These are phyloP conservation scores for Fusarium sp. DNA, from an alignment of 2,329 filamentous ascomycete species.

Conservation along the genomic window DNA sequence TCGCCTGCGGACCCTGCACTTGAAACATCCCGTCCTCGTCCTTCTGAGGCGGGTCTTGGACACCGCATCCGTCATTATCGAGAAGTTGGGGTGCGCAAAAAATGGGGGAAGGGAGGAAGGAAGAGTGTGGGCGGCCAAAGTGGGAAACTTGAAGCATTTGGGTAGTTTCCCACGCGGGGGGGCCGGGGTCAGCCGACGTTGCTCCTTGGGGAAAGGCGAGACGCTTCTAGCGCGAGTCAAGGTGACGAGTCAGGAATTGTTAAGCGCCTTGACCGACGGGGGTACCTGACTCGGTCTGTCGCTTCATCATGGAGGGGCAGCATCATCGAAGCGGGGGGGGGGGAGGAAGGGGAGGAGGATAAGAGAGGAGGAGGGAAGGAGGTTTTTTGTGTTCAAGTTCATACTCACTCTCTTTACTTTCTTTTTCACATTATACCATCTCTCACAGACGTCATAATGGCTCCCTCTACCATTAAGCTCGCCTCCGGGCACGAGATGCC, in stretches of 20 bases:
- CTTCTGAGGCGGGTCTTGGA: slow-evolving; percentile 45
- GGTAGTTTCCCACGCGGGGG: slow-evolving; percentile 9
- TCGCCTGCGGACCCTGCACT: slow-evolving; percentile 60
- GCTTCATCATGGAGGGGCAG: slow-evolving; percentile 22
- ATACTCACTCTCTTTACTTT: neutral
- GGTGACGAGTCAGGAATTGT: slow-evolving; percentile 23
- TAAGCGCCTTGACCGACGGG: slow-evolving; percentile 14
- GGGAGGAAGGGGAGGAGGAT: slow-evolving; percentile 2
- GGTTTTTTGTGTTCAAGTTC: slow-evolving; percentile 3
- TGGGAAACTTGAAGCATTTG: slow-evolving; percentile 40
- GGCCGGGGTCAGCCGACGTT: slow-evolving; percentile 8
- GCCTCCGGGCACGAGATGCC: slow-evolving; percentile 44
- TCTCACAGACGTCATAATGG: slow-evolving; percentile 22
- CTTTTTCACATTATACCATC: neutral
- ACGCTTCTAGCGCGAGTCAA: slow-evolving; percentile 9
- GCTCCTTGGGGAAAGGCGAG: slow-evolving; percentile 28
- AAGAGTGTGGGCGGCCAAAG: slow-evolving; percentile 19
- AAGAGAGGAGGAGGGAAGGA: slow-evolving; percentile 5
- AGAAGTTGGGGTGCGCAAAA: neutral
- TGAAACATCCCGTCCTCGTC: slow-evolving; percentile 59
- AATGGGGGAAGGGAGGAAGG: slow-evolving; percentile 2
- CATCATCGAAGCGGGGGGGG: slow-evolving; percentile 21
- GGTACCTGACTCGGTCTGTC: slow-evolving; percentile 19
- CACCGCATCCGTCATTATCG: slow-evolving; percentile 28
- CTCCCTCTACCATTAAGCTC: slow-evolving; percentile 38